Evolutionary conservation across 306 rosid genomes (phyloP), one percentile per base, ranked within the genome.

Genomic region (Cicer yamashitae): DNA sequence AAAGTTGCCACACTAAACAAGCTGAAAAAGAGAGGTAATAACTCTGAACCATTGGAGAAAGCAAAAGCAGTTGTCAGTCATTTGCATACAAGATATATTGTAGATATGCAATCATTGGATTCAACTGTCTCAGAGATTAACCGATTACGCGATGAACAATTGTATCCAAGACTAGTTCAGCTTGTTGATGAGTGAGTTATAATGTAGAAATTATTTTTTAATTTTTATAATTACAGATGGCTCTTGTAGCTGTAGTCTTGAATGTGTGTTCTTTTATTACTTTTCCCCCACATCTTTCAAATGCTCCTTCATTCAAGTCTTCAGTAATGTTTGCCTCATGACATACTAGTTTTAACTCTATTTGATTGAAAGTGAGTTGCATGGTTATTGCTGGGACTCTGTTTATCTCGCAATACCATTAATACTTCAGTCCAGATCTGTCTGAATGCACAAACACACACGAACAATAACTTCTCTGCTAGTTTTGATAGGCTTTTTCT

Each of bases 71-170:
- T 86, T 7, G 97, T 96, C 61, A 96, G 97, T 79, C 98, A 86
- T 82, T 88, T 96, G 85, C 99, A 92, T 75, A 96, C 99, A 13
- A 86, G 98, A 86, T 96, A 96, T 84, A 96, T 92, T 73, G 99
- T 96, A 47, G 99, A 96, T 81, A 92, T 96, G 96, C 99, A 96
- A 78, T 89, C 99, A 85, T 72, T 96, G 99, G 99, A 96, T 81
- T 96, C 99, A 40, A 96, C 99, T 10, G 97, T 96, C 52, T 82
- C 89, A 2, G 99, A 96, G 92, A 96, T 96, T 77, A 90, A 83
- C 78, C 90, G 92, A 1, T 82, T 96, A 84, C 91, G 99, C 17
- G 98, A 96, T 44, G 82, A 90, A 13, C 99, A 84, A 80, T 76
- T 96, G 77, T 89, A 88, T 85, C 96, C 96, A 25, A 89, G 85